These are phyloP conservation scores for Gossypium bickii DNA, from an alignment of 345 rosid species.

Conservation along the genomic window DNA sequence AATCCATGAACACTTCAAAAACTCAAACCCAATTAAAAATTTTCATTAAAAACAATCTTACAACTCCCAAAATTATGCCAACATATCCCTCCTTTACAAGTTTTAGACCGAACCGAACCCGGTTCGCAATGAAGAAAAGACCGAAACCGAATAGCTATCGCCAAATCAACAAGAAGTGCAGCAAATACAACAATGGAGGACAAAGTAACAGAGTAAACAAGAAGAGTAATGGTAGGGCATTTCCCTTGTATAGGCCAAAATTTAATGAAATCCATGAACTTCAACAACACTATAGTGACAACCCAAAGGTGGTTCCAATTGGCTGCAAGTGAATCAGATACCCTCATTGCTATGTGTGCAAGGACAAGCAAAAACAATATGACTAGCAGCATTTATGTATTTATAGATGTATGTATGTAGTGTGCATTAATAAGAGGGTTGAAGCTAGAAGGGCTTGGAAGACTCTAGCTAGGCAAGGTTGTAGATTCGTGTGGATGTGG, in stretches of 20 bases:
- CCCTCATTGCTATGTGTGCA: constrained; percentile 17
- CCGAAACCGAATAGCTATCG: background rate
- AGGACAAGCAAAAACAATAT: background rate
- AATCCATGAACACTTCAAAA: background rate
- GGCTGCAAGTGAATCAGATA: constrained; percentile 24
- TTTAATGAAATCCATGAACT: constrained; percentile 13
- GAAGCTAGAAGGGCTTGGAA: background rate
- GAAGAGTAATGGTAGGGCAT: constrained; percentile 4
- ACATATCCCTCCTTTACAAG: constrained; percentile 27
- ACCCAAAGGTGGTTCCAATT: constrained; percentile 22
- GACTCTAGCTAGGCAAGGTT: background rate
- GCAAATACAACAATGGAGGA: constrained; percentile 15
- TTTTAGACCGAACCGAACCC: background rate
- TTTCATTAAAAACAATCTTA: background rate
- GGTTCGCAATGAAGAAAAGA: background rate
- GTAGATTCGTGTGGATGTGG: too few relatives aligned
- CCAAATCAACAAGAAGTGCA: constrained; percentile 19
- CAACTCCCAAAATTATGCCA: constrained; percentile 23
- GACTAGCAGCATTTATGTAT: too few relatives aligned
- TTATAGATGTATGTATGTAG: too few relatives aligned
- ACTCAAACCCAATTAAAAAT: background rate
- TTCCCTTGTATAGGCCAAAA: background rate
- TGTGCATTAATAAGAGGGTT: too few relatives aligned
- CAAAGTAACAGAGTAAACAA: constrained; percentile 11
- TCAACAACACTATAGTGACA: constrained; percentile 16